Base-by-base conservation (phyloP, 345 rosid genomes). In the Lepidium sativum region DNA sequence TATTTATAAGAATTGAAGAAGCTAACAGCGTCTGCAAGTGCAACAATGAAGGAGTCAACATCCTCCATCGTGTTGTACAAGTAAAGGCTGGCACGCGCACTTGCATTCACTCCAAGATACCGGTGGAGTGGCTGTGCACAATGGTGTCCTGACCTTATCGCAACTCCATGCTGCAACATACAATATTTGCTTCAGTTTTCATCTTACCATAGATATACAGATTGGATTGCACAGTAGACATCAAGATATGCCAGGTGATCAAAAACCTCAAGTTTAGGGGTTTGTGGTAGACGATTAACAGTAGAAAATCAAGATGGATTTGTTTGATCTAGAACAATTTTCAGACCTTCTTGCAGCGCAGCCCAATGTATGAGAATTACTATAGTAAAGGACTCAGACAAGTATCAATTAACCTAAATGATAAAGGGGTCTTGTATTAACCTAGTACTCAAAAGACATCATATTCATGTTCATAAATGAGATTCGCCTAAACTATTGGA, bases 41-140 rank as follows among this genome's bases (percentile, higher is more conserved):
- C 88, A 15, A 38, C 60, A 44, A 92, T 81, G 68, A 92, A 92
- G 32, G 57, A 48, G 63, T 92, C 97, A 2, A 92, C 87, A 23
- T 92, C 97, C 52, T 92, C 96, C 80, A 79, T 81, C 0, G 96
- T 87, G 73, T 92, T 92, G 80, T 92, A 89, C 71, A 92, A 87
- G 83, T 89, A 62, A 70, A 92, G 97, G 67, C 98, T 92, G 37
- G 97, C 97, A 1, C 97, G 89, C 0, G 98, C 98, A 41, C 94
- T 92, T 5, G 97, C 86, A 54, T 51, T 86, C 54, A 87, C 80
- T 44, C 98, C 97, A 66, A 92, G 77, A 65, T 79, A 66, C 54
- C 94, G 79, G 71, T 92, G 98, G 39, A 92, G 96, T 42, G 97
- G 97, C 72, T 89, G 98, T 1, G 98, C 89, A 13, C 98, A 92